A percentile compares a stretch with the other conserved stretches of the same genome.
These are phyloP conservation scores for Candida loeiensis DNA, from an alignment of 805 yeast species.

Conservation along the genomic window DNA sequence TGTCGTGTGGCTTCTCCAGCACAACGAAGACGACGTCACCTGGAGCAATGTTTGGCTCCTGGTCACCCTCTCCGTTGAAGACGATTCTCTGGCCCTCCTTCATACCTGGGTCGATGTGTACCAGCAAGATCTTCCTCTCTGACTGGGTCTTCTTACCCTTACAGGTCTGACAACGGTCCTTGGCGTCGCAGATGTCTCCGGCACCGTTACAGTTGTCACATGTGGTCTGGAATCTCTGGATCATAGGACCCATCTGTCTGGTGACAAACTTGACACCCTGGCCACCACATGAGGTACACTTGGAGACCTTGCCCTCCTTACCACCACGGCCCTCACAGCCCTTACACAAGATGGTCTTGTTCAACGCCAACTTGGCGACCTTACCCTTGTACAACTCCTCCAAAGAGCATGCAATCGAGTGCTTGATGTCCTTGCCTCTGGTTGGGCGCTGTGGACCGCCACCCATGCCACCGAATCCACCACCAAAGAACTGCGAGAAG, in stretches of 20 bases:
- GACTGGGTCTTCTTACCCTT: constrained; percentile 80
- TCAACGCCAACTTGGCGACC: constrained; percentile 88
- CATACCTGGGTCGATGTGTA: constrained; percentile 97
- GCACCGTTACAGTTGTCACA: constrained; percentile 92
- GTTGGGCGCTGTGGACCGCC: constrained; percentile 72
- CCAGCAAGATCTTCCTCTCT: constrained; percentile 92
- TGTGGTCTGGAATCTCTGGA: constrained; percentile 93
- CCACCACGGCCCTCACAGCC: constrained; percentile 96
- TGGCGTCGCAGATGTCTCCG: constrained; percentile 83
- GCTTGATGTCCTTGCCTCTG: constrained; percentile 88
- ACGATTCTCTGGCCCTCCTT: constrained; percentile 86
- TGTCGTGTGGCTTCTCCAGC: constrained; percentile 82
- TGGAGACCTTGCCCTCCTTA: constrained; percentile 82
- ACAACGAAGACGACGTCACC: constrained; percentile 95
- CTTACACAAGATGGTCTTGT: constrained; percentile 86
- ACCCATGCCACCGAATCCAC: constrained; percentile 55
- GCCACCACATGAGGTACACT: constrained; percentile 87
- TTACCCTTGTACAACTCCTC: constrained; percentile 95
- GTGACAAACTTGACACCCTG: constrained; percentile 87
- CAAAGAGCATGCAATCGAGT: constrained; percentile 76
- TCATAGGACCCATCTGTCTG: constrained; percentile 99
- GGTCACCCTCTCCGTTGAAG: constrained; percentile 96
- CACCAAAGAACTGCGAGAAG: constrained; percentile 78
- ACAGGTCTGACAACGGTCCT: constrained; percentile 86
- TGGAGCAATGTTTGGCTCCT: constrained; percentile 89